These are phyloP conservation scores for Vitis hybrid DNA, from an alignment of 177 flowering plant genomes.

Conservation along the genomic window DNA sequence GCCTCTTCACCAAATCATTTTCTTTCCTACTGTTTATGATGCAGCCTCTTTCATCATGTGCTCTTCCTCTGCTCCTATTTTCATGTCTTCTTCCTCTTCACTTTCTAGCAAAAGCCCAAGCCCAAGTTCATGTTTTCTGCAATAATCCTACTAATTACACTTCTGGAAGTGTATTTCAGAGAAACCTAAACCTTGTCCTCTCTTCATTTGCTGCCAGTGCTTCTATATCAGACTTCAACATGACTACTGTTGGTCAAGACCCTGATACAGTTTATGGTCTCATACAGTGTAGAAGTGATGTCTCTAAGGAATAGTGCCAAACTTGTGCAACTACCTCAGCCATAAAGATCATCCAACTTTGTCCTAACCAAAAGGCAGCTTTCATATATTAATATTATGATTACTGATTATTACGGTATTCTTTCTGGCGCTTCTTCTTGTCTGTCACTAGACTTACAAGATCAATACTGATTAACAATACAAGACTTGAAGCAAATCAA, in stretches of 20 bases:
- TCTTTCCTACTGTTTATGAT: neutral
- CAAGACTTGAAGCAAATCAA: too few relatives aligned
- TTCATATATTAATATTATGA: conserved; percentile 6
- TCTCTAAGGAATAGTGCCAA: conserved; percentile 19
- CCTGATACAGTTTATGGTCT: conserved; percentile 26
- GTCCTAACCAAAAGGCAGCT: conserved; percentile 24
- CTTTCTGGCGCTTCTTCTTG: conserved; percentile 23
- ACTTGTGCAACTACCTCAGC: conserved; percentile 20
- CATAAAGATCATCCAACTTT: conserved; percentile 8
- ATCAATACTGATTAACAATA: neutral
- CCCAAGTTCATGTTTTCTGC: neutral
- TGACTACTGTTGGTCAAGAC: conserved; percentile 13
- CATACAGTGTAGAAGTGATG: conserved; percentile 24
- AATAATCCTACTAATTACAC: conserved; percentile 21
- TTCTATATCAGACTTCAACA: conserved; percentile 15
- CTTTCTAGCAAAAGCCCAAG: conserved; percentile 1
- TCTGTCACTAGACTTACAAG: neutral
- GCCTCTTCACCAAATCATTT: too few relatives aligned
- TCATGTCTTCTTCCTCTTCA: neutral
- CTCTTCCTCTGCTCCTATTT: neutral
- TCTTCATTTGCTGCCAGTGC: conserved; percentile 13
- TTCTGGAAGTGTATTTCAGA: conserved; percentile 16
- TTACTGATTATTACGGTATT: conserved; percentile 25
- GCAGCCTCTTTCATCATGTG: conserved; percentile 4
- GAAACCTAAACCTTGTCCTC: conserved; percentile 24